These are phyloP conservation scores for Coemansia sp. DNA, from an alignment of 192 early-diverging fungal species.

Conservation along the genomic window DNA sequence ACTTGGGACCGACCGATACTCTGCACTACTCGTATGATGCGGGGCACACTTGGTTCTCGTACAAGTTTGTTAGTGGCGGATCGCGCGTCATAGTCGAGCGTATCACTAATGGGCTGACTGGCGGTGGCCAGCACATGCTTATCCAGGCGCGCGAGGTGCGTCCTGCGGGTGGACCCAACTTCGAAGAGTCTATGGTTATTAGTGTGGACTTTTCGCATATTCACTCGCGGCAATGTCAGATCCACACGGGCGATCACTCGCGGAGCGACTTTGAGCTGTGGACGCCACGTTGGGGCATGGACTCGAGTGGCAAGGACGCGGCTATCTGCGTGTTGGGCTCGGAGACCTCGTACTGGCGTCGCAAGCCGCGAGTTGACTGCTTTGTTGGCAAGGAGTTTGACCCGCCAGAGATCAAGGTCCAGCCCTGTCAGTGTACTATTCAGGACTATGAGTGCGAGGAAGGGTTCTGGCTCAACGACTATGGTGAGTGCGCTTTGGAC, in stretches of 20 bases:
- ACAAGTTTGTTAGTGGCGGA: constrained; percentile 59
- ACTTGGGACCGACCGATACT: constrained; percentile 69
- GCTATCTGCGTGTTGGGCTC: constrained; percentile 65
- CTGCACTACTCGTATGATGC: constrained; percentile 78
- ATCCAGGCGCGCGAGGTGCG: constrained; percentile 62
- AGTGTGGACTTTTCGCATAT: constrained; percentile 65
- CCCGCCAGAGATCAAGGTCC: constrained; percentile 49
- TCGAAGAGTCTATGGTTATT: constrained; percentile 41
- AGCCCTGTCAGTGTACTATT: constrained; percentile 73
- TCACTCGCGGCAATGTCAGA: constrained; percentile 48
- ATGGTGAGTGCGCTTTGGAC: constrained; percentile 67
- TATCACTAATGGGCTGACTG: constrained; percentile 66
- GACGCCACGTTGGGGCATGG: constrained; percentile 58
- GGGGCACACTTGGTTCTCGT: constrained; percentile 72
- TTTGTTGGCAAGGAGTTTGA: constrained; percentile 70
- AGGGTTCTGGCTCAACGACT: constrained; percentile 75
- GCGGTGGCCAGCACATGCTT: constrained; percentile 73
- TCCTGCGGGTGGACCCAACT: constrained; percentile 14
- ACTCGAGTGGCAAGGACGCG: constrained; percentile 57
- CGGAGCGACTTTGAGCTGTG: constrained; percentile 90
- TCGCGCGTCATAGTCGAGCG: constrained; percentile 62
- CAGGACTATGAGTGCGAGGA: constrained; percentile 90
- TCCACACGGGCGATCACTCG: constrained; percentile 56
- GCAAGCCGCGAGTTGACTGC: constrained; percentile 72
- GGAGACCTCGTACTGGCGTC: constrained; percentile 70